Percentiles rank a stretch among this genome's conserved stretches.
These are phyloP conservation scores for Entomophthora muscae DNA, from an alignment of 371 early-diverging fungal genomes.

Conservation along the genomic window DNA sequence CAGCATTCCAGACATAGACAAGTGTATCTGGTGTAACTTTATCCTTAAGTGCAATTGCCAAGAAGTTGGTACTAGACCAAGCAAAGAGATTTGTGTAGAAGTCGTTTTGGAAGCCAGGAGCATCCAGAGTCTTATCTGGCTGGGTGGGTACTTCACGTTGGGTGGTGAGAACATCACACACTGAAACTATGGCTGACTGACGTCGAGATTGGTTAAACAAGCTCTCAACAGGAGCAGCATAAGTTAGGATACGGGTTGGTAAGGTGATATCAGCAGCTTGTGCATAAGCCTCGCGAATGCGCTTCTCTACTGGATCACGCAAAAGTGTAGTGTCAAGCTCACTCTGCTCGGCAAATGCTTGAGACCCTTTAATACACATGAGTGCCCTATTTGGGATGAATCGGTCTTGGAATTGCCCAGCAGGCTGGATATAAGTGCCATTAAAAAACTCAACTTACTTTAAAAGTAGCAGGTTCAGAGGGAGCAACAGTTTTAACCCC, in stretches of 20 bases:
- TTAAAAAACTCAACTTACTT: neutral
- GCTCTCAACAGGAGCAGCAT: neutral
- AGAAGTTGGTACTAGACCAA: slow-evolving; percentile 66
- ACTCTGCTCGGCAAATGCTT: neutral
- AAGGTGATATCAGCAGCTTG: neutral
- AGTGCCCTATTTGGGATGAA: neutral
- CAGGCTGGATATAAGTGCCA: neutral
- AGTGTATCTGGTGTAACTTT: slow-evolving; percentile 89
- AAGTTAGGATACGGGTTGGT: neutral
- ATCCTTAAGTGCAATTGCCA: slow-evolving; percentile 80
- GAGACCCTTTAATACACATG: neutral
- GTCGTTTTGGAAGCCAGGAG: slow-evolving; percentile 86
- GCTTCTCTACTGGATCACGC: neutral
- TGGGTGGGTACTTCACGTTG: slow-evolving; percentile 44
- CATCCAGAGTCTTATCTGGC: slow-evolving; percentile 70
- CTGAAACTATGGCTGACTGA: neutral
- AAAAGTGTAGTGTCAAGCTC: neutral
- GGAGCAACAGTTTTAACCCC: neutral
- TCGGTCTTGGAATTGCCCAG: neutral
- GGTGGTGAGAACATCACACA: slow-evolving; percentile 1
- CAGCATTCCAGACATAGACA: neutral
- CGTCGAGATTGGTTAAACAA: neutral
- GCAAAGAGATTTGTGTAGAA: slow-evolving; percentile 95
- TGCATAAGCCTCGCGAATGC: neutral
- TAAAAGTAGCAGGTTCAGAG: neutral